phyloP scores from a whole-genome alignment of 805 yeast genomes.

The Cephaloascus albidus region DNA sequence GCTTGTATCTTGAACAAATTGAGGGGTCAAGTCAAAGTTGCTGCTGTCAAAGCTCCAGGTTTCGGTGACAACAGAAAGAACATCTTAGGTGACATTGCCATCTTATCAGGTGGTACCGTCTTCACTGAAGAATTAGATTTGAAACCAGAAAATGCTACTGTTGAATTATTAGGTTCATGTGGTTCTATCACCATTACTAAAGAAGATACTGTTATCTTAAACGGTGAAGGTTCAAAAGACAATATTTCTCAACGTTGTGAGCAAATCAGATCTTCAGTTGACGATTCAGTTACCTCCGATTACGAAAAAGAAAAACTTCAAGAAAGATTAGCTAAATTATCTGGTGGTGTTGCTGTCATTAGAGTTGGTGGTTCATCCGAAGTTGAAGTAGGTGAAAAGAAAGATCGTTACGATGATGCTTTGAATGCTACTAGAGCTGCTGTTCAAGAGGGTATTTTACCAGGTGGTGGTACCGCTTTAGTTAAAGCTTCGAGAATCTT shows the following conservation, averaged over 20 bases:
- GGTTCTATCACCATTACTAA: slow-evolving; percentile 89
- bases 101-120: slow-evolving; percentile 87
- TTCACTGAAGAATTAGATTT: slow-evolving; percentile 90
- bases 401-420: slow-evolving; percentile 98
- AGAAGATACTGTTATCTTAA: slow-evolving; percentile 89
- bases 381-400: slow-evolving; percentile 98
- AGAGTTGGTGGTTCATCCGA: slow-evolving; percentile 97
- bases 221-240: slow-evolving; percentile 86
- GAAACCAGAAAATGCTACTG: slow-evolving; percentile 90
- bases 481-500: slow-evolving; percentile 81
- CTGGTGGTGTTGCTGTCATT: slow-evolving; percentile 97
- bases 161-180: slow-evolving; percentile 83
- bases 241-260: slow-evolving; percentile 80
- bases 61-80: slow-evolving; percentile 98
- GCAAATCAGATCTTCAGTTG: slow-evolving; percentile 79
- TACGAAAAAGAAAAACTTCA: slow-evolving; percentile 96
- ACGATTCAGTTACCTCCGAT: slow-evolving; percentile 67
- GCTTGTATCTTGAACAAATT: slow-evolving; percentile 95
- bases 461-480: slow-evolving; percentile 99
- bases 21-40: slow-evolving; percentile 96
- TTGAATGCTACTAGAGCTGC: slow-evolving; percentile 98
- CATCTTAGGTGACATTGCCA: slow-evolving; percentile 91
- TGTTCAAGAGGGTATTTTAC: slow-evolving; percentile 95
- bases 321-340: slow-evolving; percentile 93
- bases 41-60: slow-evolving; percentile 98